Evolutionary conservation across 2,329 filamentous ascomycete genomes (phyloP), one percentile per base, ranked within the genome.

Genomic region (Nigrospora oryzae): DNA sequence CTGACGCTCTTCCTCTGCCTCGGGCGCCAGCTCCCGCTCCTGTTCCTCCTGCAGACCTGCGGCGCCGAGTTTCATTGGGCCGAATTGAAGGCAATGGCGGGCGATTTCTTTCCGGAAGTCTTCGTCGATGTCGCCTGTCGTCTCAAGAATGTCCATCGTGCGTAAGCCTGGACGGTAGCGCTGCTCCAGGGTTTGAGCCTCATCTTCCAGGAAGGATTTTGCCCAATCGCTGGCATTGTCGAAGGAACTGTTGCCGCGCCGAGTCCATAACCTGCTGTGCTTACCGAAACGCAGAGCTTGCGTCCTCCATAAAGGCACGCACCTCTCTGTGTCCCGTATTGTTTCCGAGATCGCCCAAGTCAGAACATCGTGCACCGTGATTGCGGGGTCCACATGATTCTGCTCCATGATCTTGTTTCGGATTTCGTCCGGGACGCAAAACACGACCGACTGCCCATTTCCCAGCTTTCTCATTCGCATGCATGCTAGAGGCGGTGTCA

Each of bases 391-490:
- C 16, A 5, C 39, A 15, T 19, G 30, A 19, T 37, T 47, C 1
- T 54, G 36, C 2, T 61, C 51, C 0, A 57, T 47, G 14, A 86
- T 80, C 46, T 75, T 77, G 0, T 55, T 60, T 11, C 74, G 62
- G 4, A 87, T 78, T 46, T 88, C 84, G 1, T 67, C 55, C 0
- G 79, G 71, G 1, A 80, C 61, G 44, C 72, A 77, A 42, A 86
- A 86, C 0, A 75, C 63, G 0, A 88, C 72, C 0, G 77, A 79
- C 51, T 89, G 84, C 0, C 82, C 82, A 3, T 77, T 63, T 0
- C 82, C 84, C 0, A 90, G 68, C 47, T 82, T 77, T 11, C 84
- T 62, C 75, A 89, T 80, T n/a, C 84, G 62, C 80, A 85, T 86
- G 47, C 81, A 84, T 0, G 81, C 82, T 78, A 34, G 19, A 23